phyloP scores from a whole-genome alignment of 1,284 basidiomycete species.

The Ustilago hordei region DNA sequence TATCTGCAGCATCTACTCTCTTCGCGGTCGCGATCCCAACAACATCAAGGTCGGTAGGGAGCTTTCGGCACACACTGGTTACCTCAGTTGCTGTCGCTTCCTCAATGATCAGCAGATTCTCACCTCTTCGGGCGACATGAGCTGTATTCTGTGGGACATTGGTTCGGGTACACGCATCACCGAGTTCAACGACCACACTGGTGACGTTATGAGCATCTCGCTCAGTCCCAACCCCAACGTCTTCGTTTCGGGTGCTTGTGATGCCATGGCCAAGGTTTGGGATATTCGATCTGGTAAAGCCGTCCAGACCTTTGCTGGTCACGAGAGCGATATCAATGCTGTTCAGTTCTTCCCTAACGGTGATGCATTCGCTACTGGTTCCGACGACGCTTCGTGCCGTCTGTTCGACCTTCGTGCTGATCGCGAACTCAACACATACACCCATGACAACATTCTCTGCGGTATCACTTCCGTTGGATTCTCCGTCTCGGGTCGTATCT shows the following conservation, averaged over 20 bases:
- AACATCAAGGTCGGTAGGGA: slow-evolving; percentile 78
- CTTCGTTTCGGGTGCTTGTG: slow-evolving; percentile 98
- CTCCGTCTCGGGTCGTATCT: slow-evolving; percentile 93
- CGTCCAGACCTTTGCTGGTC: slow-evolving; percentile 97
- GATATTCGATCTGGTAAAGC: slow-evolving; percentile 96
- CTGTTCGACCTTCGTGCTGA: slow-evolving; percentile 98
- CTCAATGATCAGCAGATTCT: slow-evolving; percentile 98
- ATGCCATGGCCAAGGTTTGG: slow-evolving; percentile 98
- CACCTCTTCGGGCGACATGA: slow-evolving; percentile 98
- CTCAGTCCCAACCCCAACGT: slow-evolving; percentile 93
- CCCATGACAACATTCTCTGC: slow-evolving; percentile 97
- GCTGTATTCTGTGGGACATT: slow-evolving; percentile 99
- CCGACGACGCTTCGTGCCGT: slow-evolving; percentile 97
- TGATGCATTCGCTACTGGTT: slow-evolving; percentile 97
- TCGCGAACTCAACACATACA: slow-evolving; percentile 94
- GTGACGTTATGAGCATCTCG: slow-evolving; percentile 94
- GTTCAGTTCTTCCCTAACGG: slow-evolving; percentile 99
- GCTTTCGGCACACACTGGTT: slow-evolving; percentile 95
- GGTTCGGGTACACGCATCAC: slow-evolving; percentile 93
- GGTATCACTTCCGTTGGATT: slow-evolving; percentile 99
- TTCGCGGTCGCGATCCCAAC: slow-evolving; percentile 73
- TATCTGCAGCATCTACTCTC: slow-evolving; percentile 96
- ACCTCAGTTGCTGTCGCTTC: slow-evolving; percentile 97
- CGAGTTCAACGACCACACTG: slow-evolving; percentile 98
- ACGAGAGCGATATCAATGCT: slow-evolving; percentile 99